A percentile compares a stretch with the other conserved stretches of the same genome.
Evolutionary conservation across 1,284 basidiomycete species (phyloP).

Genomic region (Boletus subluridellus): DNA sequence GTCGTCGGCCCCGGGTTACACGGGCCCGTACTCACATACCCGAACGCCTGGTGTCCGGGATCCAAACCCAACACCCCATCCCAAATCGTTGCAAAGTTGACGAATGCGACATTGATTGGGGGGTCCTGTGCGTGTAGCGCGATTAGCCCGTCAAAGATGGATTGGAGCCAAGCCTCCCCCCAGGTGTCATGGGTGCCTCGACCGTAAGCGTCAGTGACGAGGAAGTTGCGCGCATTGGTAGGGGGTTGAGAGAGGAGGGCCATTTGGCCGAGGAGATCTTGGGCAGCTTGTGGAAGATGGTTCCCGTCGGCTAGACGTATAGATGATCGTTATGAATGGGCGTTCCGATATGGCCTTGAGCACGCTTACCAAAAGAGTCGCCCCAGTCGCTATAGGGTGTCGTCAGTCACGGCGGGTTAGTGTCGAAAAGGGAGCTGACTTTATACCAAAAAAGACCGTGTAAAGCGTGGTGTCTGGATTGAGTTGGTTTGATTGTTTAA

Average conservation of each 20-base stretch:
- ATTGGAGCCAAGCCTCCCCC: conserved; percentile 44
- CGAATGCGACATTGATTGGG: conserved; percentile 41
- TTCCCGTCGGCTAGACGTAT: conserved; percentile 25
- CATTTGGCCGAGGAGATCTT: conserved; percentile 39
- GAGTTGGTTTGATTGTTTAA: conserved; percentile 26
- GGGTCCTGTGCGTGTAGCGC: conserved; percentile 26
- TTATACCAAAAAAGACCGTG: conserved; percentile 40
- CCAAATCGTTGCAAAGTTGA: conserved; percentile 46
- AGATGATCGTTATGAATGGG: not conserved
- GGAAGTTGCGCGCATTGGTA: conserved; percentile 43
- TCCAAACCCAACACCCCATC: conserved; percentile 39
- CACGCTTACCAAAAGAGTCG: conserved; percentile 27
- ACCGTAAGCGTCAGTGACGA: conserved; percentile 49
- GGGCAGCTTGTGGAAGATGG: conserved; percentile 36
- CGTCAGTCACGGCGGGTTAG: conserved; percentile 10
- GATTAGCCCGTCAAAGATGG: conserved; percentile 38
- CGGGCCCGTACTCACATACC: conserved; percentile 41
- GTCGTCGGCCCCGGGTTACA: conserved; percentile 37
- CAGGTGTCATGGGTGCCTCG: conserved; percentile 36
- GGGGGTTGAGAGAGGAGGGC: conserved; percentile 40
- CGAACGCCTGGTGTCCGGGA: conserved; percentile 47
- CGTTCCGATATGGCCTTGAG: not conserved
- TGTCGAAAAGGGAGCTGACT: conserved; percentile 23
- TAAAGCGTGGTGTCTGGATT: conserved; percentile 34
- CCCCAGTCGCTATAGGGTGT: conserved; percentile 26